Base-by-base conservation (phyloP, 2,329 filamentous ascomycete species). In the Colletotrichum sidae region DNA sequence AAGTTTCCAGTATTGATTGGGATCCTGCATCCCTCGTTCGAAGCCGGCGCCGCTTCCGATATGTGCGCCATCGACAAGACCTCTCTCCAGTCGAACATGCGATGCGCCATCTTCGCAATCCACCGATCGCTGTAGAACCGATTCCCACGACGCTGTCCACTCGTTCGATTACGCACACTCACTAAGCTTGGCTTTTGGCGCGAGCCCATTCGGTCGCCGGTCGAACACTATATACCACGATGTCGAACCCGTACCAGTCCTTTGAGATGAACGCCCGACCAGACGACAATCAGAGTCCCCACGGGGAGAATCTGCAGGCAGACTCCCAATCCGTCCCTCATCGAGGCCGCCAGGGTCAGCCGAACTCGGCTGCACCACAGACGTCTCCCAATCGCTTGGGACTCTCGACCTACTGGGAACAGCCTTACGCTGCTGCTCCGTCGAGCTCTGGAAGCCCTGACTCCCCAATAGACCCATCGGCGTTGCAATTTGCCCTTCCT, bases 401-500 rank as follows among this genome's bases (percentile, higher is more conserved):
- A 42, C 77, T 85, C 62, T 82, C 83, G 45, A 81, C 81, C 0
- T 86, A 86, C 68, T 88, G 85, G 86, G 81, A 83, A 60, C 78
- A 83, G 49, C 78, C 82, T 17, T 81, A 83, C 67, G 72, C 76
- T 61, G 68, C 77, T 8, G 75, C 76, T 46, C 75, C 76, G 63
- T 72, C 79, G 58, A 75, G 78, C 50, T 72, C 75, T 42, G 62
- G 73, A 38, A 78, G 74, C 41, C 76, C 80, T 52, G 76, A 77
- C 47, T 87, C 86, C 11, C 84, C 86, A 12, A 83, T 88, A 68
- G 85, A 88, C 67, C 76, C 78, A 12, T 78, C 81, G 44, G 85
- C 81, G 42, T 75, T 88, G 52, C 85, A 87, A 72, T 83, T 81
- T 69, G 86, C 86, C 33, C 76, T 88, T 2, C 85, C 86, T 4